Conservation (phyloP, 176 grass and related monocot species). For the Triticum timopheevii region DNA sequence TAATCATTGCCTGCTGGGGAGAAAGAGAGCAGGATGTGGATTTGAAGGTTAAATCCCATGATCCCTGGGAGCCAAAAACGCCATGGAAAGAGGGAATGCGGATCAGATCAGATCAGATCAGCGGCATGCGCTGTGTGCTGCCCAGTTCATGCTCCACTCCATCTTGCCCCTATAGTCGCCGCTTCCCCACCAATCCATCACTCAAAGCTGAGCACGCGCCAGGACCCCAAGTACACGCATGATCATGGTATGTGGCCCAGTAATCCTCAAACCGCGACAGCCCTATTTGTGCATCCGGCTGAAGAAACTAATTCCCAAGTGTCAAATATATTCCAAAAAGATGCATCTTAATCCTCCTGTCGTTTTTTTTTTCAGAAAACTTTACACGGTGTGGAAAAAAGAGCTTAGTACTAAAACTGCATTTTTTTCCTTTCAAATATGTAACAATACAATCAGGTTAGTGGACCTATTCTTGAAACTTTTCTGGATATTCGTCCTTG, state of each 20-base stretch:
- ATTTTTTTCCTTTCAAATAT: too few relatives aligned
- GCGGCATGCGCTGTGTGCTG: slow-evolving; percentile 5
- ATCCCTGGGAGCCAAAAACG: not conserved
- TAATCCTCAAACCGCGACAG: not conserved
- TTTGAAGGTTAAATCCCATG: slow-evolving; percentile 43
- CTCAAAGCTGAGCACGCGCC: slow-evolving; percentile 36
- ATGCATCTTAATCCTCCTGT: too few relatives aligned
- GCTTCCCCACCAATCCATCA: slow-evolving; percentile 39
- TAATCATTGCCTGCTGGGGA: slow-evolving; percentile 37
- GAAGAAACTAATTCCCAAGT: not conserved
- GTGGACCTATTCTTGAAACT: too few relatives aligned
- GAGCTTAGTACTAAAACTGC: too few relatives aligned
- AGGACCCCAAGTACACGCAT: slow-evolving; percentile 21
- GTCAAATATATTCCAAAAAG: not conserved
- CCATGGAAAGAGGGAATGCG: not conserved
- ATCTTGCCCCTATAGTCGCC: slow-evolving; percentile 8
- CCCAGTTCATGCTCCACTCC: slow-evolving; percentile 50
- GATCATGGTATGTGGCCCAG: not conserved
- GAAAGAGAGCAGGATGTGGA: slow-evolving; percentile 29
- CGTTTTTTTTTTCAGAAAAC: too few relatives aligned
- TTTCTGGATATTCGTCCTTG: too few relatives aligned
- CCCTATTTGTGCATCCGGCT: not conserved
- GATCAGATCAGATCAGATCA: slow-evolving; percentile 15
- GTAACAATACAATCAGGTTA: too few relatives aligned
- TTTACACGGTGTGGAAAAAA: too few relatives aligned